Base-by-base conservation (phyloP, 2,329 filamentous ascomycete species). In the Bretziella fagacearum region DNA sequence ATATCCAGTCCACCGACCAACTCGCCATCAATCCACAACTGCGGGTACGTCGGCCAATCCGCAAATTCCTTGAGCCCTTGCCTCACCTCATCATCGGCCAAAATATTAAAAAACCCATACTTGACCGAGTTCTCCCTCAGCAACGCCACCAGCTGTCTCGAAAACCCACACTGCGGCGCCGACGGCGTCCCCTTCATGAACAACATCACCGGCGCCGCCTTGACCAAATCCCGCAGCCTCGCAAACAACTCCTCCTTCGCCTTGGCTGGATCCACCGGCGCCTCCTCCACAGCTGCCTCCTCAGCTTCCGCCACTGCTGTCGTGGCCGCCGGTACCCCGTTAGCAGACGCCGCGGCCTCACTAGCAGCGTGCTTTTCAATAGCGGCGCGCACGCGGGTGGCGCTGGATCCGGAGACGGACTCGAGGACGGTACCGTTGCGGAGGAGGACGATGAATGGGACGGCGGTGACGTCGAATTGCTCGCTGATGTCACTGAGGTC, bases 91-190 rank as follows among this genome's bases (percentile, higher is more conserved):
- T 98, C 89, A 60, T 98, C 91, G 53, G 91, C 91, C 56, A 98
- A 65, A 53, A 98, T 98, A 61, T 98, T 96, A 70, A 98, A 98
- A 70, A 98, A 98, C 17, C 91, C 91, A 62, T 96, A 98, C 61
- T 93, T 85, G 51, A 98, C 82, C 43, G 81, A 81, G 59, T 85
- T 80, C 65, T 96, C 89, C 45, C 91, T 75, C 56, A 98, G 65
- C 40, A 98, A 74, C 22, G 69, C 78, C 36, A 98, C 91, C 37
- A 94, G 67, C 65, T 95, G 86, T 55, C 89, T 71, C 54, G 84
- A 93, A 65, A 98, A 98, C 2, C 91, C 86, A 58, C 87, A 94
- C 63, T 93, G 83, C 1, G 86, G 86, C 26, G 77, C 73, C 54
- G 79, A 84, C 0, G 86, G 86, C 2, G 84, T 93, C n/a, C 86